These are phyloP conservation scores for Plasmodium fragile DNA, from an alignment of 169 alveolate species.

Conservation along the genomic window DNA sequence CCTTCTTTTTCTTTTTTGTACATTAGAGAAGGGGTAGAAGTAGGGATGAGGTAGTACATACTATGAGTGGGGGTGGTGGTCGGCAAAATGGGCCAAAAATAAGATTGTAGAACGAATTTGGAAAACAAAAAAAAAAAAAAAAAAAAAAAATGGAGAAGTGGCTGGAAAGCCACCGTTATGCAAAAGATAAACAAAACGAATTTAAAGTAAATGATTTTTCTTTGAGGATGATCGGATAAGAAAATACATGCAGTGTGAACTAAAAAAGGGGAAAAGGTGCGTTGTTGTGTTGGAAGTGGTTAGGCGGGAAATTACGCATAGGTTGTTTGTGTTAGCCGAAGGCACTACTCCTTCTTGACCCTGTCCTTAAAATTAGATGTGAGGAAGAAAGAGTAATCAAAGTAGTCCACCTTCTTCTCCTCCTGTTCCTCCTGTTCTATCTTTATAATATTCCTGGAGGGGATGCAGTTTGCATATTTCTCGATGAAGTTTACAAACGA, in stretches of 20 bases:
- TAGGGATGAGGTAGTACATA: neutral
- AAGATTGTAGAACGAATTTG: neutral
- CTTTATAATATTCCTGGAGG: constrained; percentile 41
- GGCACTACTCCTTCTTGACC: constrained; percentile 40
- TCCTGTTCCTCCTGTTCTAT: constrained; percentile 36
- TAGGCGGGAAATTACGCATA: neutral
- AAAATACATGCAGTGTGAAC: neutral
- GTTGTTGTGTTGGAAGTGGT: neutral
- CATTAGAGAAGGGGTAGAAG: neutral
- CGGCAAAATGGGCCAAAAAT: neutral
- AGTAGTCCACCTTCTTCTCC: constrained; percentile 21
- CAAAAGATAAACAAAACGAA: neutral
- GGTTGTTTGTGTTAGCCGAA: neutral
- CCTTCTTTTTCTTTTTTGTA: neutral
- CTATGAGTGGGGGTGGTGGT: neutral
- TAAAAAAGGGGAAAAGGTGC: neutral
- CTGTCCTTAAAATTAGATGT: constrained; percentile 23
- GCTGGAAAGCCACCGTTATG: neutral
- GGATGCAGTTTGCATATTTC: constrained; percentile 20
- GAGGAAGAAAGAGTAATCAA: constrained; percentile 58
- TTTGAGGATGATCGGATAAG: neutral
- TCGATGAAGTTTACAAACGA: constrained; percentile 67
- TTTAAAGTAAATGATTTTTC: neutral
- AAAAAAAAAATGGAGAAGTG: neutral
- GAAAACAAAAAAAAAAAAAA: neutral